Percentiles rank a stretch among this genome's conserved stretches.
Evolutionary conservation across 148 eudicot species (phyloP).

Genomic region (Heliamphora exappendiculata): DNA sequence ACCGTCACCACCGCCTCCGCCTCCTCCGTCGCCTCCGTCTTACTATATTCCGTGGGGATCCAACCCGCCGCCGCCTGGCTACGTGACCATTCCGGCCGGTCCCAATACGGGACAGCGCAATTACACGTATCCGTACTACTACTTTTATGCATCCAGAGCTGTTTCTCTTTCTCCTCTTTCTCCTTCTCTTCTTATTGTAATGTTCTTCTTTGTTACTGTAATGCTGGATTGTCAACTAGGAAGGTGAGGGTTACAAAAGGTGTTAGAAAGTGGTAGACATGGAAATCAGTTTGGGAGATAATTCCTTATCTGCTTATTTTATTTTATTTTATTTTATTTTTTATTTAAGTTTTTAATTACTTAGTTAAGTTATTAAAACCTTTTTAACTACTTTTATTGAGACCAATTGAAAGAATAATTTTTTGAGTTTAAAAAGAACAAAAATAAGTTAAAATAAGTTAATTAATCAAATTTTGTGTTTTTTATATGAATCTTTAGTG

Average conservation of each 20-base stretch:
- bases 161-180: constrained; percentile 7
- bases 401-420: too few relatives aligned
- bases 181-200: neutral
- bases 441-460: too few relatives aligned
- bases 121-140: constrained; percentile 66
- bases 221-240: neutral
- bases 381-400: too few relatives aligned
- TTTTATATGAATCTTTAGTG: too few relatives aligned
- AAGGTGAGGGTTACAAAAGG: neutral
- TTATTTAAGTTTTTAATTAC: too few relatives aligned
- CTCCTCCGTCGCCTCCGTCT: constrained; percentile 24
- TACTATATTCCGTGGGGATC: constrained; percentile 18
- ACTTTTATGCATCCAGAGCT: constrained; percentile 52
- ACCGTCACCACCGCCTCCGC: constrained; percentile 13
- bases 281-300: too few relatives aligned
- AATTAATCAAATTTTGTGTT: too few relatives aligned
- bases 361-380: too few relatives aligned
- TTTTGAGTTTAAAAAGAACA: too few relatives aligned
- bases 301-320: too few relatives aligned
- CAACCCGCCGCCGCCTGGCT: constrained; percentile 35
- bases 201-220: neutral
- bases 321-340: too few relatives aligned
- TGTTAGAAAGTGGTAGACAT: neutral
- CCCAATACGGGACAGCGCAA: constrained; percentile 23
- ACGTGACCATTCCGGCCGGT: constrained; percentile 32